Base-by-base conservation (phyloP, 257 asterid species). In the Solanum virginianum region DNA sequence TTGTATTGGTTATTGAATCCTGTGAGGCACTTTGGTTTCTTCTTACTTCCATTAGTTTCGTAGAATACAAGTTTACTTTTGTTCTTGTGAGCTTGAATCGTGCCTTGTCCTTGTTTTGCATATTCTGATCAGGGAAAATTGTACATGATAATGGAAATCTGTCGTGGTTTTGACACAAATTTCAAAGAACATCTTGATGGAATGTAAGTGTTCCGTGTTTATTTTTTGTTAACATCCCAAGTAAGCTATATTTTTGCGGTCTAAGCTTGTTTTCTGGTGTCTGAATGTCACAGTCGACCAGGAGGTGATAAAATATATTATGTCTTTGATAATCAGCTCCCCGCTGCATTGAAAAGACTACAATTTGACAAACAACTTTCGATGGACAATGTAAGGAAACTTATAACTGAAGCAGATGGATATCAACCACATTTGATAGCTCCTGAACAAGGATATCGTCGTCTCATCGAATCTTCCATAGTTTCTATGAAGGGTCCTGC, bases 161-260 rank as follows among this genome's bases (percentile, higher is more conserved):
- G 97, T 90, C 98, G 97, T 63, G 51, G 80, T 80, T 93, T 93
- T 22, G 98, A 93, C 88, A 92, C 94, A 86, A 93, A 90, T 84
- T 94, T 91, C 86, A 94, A 94, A 85, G 98, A 93, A 85, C 98
- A 93, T 87, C 98, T 94, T 80, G 98, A 94, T 85, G 98, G 98
- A 89, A 89, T 86, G 98, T 94, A 92, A 80, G 95, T 77, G 86
- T 59, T 57, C 26, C 41, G 32, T 39, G 56, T n/a, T 26, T 74
- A 75, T 49, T 8, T 26, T 12, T 60, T 39, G 84, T 83, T 65
- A 22, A 55, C 29, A 62, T 75, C 57, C 53, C 65, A 55, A 63
- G 41, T 84, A 51, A 32, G 66, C 45, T 63, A 54, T 45, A 72
- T 43, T 84, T 14, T 53, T 47, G 45, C 65, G 77, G 32, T 39